Percentiles rank a stretch among this genome's conserved stretches.
Conservation (phyloP, 2,329 filamentous ascomycete species). For the Aureobasidium namibiae region DNA sequence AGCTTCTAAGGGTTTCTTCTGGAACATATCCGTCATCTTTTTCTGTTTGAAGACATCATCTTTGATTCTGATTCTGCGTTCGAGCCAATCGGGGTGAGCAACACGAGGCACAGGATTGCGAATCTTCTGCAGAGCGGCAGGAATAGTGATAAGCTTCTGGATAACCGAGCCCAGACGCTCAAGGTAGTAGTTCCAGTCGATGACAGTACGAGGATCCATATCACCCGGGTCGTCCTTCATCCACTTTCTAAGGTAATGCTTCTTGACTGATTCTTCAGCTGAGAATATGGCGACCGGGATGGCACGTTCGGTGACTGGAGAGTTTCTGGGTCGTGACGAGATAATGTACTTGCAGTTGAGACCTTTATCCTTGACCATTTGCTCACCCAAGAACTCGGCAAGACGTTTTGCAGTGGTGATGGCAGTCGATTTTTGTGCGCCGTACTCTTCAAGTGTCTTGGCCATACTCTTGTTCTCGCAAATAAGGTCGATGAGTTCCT, state of each 20-base stretch:
- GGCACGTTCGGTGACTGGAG: slow-evolving; percentile 88
- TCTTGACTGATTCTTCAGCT: slow-evolving; percentile 78
- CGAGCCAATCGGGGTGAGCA: slow-evolving; percentile 91
- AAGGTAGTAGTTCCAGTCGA: slow-evolving; percentile 96
- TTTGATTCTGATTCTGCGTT: slow-evolving; percentile 85
- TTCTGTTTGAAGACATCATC: slow-evolving; percentile 98
- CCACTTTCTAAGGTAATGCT: slow-evolving; percentile 89
- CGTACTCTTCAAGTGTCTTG: slow-evolving; percentile 95
- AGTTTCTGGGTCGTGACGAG: slow-evolving; percentile 73
- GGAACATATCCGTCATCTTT: slow-evolving; percentile 92
- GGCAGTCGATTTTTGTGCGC: slow-evolving; percentile 91
- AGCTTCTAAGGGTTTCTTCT: slow-evolving; percentile 62
- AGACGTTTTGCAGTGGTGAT: slow-evolving; percentile 94
- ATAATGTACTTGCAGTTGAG: slow-evolving; percentile 99
- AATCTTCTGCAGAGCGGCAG: slow-evolving; percentile 89
- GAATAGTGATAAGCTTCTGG: slow-evolving; percentile 98
- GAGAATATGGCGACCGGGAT: slow-evolving; percentile 97
- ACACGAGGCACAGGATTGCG: slow-evolving; percentile 91
- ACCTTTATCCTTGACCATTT: slow-evolving; percentile 99
- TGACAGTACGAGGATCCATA: slow-evolving; percentile 79
- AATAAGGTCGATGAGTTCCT: slow-evolving; percentile 98
- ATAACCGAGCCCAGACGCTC: slow-evolving; percentile 95
- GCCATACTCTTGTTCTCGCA: slow-evolving; percentile 98
- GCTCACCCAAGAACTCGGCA: slow-evolving; percentile 91
- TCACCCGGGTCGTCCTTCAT: slow-evolving; percentile 84